Percentiles rank a stretch among this genome's conserved stretches.
Conservation (phyloP, 805 yeast species). For the Cyberlindnera subsufficiens region DNA sequence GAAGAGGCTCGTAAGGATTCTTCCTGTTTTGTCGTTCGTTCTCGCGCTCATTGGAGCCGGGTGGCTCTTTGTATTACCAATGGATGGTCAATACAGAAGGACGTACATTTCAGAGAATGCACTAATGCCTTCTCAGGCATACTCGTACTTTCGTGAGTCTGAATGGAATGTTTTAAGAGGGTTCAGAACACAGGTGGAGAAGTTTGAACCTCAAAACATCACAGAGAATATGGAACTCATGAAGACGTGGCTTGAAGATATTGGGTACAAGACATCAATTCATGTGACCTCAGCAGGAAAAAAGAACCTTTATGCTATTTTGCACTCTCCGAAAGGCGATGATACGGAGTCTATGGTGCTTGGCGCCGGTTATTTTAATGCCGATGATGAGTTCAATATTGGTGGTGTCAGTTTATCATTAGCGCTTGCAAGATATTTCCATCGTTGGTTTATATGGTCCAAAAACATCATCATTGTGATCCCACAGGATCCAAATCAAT, state of each 20-base stretch:
- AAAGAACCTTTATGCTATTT: slow-evolving; percentile 62
- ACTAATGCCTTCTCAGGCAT: slow-evolving; percentile 92
- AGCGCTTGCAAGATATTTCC: slow-evolving; percentile 73
- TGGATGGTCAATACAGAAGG: slow-evolving; percentile 73
- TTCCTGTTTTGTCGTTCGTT: slow-evolving; percentile 39
- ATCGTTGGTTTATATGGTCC: slow-evolving; percentile 90
- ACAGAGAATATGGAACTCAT: slow-evolving; percentile 40
- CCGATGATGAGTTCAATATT: slow-evolving; percentile 57
- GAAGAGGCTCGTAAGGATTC: slow-evolving; percentile 35
- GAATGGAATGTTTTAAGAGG: slow-evolving; percentile 94
- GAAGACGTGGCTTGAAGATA: slow-evolving; percentile 54
- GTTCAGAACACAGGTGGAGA: slow-evolving; percentile 46
- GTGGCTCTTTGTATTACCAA: slow-evolving; percentile 63
- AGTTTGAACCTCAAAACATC: slow-evolving; percentile 22
- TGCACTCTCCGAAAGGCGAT: slow-evolving; percentile 93
- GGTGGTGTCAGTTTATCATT: slow-evolving; percentile 76
- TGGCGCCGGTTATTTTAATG: slow-evolving; percentile 80
- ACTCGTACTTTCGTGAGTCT: slow-evolving; percentile 83
- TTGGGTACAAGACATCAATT: slow-evolving; percentile 63
- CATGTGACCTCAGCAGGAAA: slow-evolving; percentile 33
- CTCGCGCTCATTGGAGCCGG: slow-evolving; percentile 41
- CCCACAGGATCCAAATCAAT: slow-evolving; percentile 62
- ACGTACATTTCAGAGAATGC: slow-evolving; percentile 96
- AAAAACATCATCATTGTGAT: slow-evolving; percentile 85
- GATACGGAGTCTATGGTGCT: slow-evolving; percentile 93